Evolutionary conservation across 768 basidiomycete species (phyloP).

Genomic region (Phanerodontia chrysosporium): DNA sequence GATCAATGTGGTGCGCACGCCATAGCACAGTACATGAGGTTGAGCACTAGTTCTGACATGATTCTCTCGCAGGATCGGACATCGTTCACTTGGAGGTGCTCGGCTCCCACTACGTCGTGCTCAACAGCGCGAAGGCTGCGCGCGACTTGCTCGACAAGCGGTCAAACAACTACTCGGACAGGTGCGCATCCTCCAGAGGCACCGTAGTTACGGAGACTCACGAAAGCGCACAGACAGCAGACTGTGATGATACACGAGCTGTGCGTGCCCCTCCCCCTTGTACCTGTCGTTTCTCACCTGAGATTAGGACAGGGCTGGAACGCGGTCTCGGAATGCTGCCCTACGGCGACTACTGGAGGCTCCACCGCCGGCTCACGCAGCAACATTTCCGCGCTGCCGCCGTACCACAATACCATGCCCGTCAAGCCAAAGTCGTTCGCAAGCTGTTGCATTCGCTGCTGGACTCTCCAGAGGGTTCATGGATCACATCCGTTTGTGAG

Average conservation of each 20-base stretch:
- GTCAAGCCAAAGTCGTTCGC: not conserved
- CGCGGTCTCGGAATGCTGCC: not conserved
- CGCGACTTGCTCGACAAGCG: constrained; percentile 20
- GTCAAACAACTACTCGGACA: constrained; percentile 16
- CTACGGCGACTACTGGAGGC: constrained; percentile 9
- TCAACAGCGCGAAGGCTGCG: constrained; percentile 10
- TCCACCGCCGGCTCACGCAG: constrained; percentile 3
- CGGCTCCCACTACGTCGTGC: constrained; percentile 9
- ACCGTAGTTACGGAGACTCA: not conserved
- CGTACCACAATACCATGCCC: not conserved
- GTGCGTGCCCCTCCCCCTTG: not conserved
- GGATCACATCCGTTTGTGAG: constrained; percentile 6
- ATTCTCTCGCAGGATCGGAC: constrained; percentile 9
- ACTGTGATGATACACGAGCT: constrained; percentile 3
- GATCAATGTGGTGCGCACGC: not conserved
- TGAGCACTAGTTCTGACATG: not conserved
- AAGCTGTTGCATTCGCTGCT: not conserved
- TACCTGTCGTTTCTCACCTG: not conserved
- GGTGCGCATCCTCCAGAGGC: not conserved
- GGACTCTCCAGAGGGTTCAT: not conserved
- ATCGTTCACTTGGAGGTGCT: constrained; percentile 15
- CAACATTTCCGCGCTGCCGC: not conserved
- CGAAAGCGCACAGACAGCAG: not conserved
- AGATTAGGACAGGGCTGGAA: not conserved
- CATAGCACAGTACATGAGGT: not conserved